phyloP scores from a whole-genome alignment of 2,329 filamentous ascomycete genomes.

The Cryphonectria parasitica region DNA sequence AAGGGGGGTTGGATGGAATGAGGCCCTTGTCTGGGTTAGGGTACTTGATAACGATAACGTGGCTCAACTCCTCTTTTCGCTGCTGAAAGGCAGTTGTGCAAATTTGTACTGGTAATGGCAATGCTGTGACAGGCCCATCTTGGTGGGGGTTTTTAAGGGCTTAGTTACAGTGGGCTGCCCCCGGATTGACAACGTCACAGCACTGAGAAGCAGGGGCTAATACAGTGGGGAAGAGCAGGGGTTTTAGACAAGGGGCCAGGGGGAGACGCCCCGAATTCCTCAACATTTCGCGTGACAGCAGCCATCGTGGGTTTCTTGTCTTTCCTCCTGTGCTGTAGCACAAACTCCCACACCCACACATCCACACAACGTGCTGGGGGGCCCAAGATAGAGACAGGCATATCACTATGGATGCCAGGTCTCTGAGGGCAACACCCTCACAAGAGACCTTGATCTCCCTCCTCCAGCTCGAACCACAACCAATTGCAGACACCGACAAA shows the following conservation, averaged over 20 bases:
- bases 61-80: no score
- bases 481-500: constrained; percentile 63
- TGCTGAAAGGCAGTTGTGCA: background rate
- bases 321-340: constrained; percentile 3
- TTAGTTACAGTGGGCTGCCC: constrained; percentile 17
- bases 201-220: background rate
- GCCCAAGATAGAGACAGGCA: background rate
- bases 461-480: constrained; percentile 79
- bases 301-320: background rate
- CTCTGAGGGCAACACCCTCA: constrained; percentile 47
- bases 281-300: constrained; percentile 8
- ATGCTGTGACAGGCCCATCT: constrained; percentile 20
- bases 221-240: background rate
- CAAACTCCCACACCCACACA: background rate
- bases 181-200: constrained; percentile 25
- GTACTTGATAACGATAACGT: no score
- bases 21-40: background rate
- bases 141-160: background rate
- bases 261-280: constrained; percentile 5
- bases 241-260: background rate
- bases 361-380: constrained; percentile 31
- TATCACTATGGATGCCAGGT: constrained; percentile 40
- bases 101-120: constrained; percentile 18
- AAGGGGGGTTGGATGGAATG: background rate
- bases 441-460: constrained; percentile 66